These are phyloP conservation scores for Paramecium biaurelia DNA, from an alignment of 73 alveolate genomes.

Conservation along the genomic window DNA sequence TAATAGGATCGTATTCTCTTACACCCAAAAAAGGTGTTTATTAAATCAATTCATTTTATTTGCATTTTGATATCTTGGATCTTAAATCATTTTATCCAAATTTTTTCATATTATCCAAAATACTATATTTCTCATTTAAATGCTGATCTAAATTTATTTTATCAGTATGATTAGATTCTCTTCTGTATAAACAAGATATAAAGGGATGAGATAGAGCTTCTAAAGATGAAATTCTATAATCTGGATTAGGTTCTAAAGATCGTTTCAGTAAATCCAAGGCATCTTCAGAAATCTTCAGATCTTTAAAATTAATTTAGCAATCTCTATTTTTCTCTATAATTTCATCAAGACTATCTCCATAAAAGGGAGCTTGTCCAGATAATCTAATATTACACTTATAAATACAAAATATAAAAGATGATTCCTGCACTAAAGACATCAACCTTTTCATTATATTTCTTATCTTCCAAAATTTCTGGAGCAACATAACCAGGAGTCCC, in stretches of 20 bases:
- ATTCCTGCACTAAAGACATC: constrained; percentile 65
- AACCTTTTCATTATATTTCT: constrained; percentile 51
- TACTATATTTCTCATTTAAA: constrained; percentile 14
- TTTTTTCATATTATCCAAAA: constrained; percentile 14
- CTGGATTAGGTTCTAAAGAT: constrained; percentile 54
- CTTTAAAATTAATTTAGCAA: background rate
- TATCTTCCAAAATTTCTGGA: constrained; percentile 91
- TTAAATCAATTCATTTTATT: background rate
- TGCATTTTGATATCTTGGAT: background rate
- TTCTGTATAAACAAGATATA: background rate
- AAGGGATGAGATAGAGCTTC: constrained; percentile 73
- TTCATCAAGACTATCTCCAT: background rate
- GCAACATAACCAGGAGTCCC: constrained; percentile 98
- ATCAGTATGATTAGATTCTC: background rate
- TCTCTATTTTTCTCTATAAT: constrained; percentile 1
- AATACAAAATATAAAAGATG: constrained; percentile 53
- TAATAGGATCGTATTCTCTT: background rate
- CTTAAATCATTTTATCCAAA: background rate
- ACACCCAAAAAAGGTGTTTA: constrained; percentile 13
- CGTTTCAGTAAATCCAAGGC: constrained; percentile 73
- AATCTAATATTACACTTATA: background rate
- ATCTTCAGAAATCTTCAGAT: constrained; percentile 70
- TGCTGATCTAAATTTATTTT: background rate
- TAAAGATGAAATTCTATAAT: constrained; percentile 73
- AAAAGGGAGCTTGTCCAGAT: constrained; percentile 15